Conservation (phyloP, 75 land plant species). For the Cupressus sempervirens region DNA sequence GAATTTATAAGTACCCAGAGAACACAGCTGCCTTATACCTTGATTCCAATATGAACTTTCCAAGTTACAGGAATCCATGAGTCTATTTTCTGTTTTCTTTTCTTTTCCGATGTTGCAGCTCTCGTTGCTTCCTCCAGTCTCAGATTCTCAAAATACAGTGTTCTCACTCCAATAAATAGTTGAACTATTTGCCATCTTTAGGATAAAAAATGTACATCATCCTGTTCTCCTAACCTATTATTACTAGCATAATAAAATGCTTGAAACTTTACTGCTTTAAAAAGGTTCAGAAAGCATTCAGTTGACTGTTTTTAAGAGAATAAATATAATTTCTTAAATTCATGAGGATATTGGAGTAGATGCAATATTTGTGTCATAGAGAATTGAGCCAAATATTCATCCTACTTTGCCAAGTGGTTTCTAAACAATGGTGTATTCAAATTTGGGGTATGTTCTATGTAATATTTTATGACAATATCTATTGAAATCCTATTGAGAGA, state of each 20-base stretch:
- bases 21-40: not conserved
- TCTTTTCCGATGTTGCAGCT: not conserved
- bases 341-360: not conserved
- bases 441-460: not conserved
- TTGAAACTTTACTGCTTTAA: not conserved
- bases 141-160: not conserved
- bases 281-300: not conserved
- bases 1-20: not conserved
- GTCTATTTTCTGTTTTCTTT: not conserved
- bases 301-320: not conserved
- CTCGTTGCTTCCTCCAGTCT: not conserved
- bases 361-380: constrained; percentile 4
- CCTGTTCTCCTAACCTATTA: not conserved
- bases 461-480: not conserved
- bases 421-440: not conserved
- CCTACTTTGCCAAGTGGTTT: not conserved
- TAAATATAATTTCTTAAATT: not conserved
- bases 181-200: not conserved
- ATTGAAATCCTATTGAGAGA: not conserved
- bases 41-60: not conserved
- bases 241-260: not conserved
- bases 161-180: not conserved
- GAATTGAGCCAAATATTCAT: not conserved
- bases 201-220: not conserved
- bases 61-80: not conserved